Evolutionary conservation across 2,329 filamentous ascomycete genomes (phyloP).

Genomic region (Bertia moriformis): DNA sequence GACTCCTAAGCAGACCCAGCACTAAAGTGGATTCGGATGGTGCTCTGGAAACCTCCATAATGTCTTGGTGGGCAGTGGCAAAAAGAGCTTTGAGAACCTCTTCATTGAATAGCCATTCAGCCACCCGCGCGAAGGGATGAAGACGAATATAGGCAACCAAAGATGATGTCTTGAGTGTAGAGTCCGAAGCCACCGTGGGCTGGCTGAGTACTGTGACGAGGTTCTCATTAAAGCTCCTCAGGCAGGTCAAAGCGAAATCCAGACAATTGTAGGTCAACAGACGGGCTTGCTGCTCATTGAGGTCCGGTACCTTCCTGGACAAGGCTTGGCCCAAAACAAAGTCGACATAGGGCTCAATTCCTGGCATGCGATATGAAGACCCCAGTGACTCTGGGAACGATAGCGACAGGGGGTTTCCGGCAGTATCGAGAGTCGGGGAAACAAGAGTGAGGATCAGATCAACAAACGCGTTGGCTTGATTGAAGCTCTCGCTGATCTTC

Average conservation of each 20-base stretch:
- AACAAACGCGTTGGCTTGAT: conserved; percentile 43
- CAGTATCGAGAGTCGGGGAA: conserved; percentile 7
- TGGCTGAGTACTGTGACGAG: conserved; percentile 20
- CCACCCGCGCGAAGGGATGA: conserved; percentile 48
- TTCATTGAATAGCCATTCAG: conserved; percentile 56
- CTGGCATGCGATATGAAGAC: conserved; percentile 41
- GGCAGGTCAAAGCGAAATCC: conserved; percentile 36
- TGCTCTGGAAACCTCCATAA: conserved; percentile 33
- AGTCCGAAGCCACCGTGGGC: conserved; percentile 11
- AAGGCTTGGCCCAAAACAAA: conserved; percentile 44
- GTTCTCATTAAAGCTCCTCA: conserved; percentile 48
- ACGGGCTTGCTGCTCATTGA: conserved; percentile 32
- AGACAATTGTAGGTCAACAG: conserved; percentile 42
- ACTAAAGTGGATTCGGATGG: conserved; percentile 38
- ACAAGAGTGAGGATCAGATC: conserved; percentile 37
- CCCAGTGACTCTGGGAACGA: conserved; percentile 48
- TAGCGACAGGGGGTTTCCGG: conserved; percentile 30
- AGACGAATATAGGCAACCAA: conserved; percentile 38
- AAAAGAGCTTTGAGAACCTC: conserved; percentile 42
- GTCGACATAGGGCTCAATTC: conserved; percentile 49
- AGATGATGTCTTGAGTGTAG: conserved; percentile 38
- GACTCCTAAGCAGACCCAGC: conserved; percentile 33
- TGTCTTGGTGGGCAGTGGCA: conserved; percentile 34
- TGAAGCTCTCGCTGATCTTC: conserved; percentile 35
- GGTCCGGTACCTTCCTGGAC: conserved; percentile 29